Evolutionary conservation across 257 asterid species (phyloP).

Genomic region (Salvia splendens): DNA sequence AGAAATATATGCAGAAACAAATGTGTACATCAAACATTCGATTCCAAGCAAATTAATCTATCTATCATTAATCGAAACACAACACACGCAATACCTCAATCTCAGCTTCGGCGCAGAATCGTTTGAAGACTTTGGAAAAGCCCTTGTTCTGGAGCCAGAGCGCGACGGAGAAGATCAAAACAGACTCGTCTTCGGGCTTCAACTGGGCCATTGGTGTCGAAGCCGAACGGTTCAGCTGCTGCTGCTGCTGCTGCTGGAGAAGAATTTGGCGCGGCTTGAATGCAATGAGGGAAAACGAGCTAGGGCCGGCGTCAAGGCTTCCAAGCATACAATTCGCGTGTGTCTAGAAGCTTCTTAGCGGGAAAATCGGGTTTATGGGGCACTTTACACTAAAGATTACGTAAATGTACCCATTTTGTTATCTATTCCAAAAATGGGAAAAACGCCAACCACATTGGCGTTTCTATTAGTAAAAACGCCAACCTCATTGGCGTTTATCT

Average conservation of each 20-base stretch:
- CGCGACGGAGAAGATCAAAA: conserved; percentile 44
- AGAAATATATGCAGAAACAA: neutral
- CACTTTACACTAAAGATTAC: no score
- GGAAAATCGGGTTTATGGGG: no score
- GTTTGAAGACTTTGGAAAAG: conserved; percentile 51
- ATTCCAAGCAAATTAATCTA: neutral
- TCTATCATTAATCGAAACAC: neutral
- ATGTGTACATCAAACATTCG: neutral
- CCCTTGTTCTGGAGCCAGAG: conserved; percentile 53
- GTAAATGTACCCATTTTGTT: no score
- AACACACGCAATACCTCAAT: conserved; percentile 40
- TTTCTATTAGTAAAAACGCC: no score
- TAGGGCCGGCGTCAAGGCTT: conserved; percentile 42
- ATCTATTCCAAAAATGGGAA: no score
- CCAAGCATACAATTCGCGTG: conserved; percentile 34
- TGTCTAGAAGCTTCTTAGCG: neutral
- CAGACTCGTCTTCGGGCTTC: conserved; percentile 45
- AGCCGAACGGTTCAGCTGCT: conserved; percentile 27
- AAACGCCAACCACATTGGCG: no score
- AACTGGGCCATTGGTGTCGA: conserved; percentile 35
- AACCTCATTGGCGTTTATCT: no score
- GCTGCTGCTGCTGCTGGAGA: conserved; percentile 42
- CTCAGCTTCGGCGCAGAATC: conserved; percentile 49
- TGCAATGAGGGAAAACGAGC: conserved; percentile 30
- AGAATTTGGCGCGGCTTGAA: conserved; percentile 57